A percentile compares a stretch with the other conserved stretches of the same genome.
These are phyloP conservation scores for Globisporangium lucens DNA, from an alignment of 352 stramenopile genomes.

Conservation along the genomic window DNA sequence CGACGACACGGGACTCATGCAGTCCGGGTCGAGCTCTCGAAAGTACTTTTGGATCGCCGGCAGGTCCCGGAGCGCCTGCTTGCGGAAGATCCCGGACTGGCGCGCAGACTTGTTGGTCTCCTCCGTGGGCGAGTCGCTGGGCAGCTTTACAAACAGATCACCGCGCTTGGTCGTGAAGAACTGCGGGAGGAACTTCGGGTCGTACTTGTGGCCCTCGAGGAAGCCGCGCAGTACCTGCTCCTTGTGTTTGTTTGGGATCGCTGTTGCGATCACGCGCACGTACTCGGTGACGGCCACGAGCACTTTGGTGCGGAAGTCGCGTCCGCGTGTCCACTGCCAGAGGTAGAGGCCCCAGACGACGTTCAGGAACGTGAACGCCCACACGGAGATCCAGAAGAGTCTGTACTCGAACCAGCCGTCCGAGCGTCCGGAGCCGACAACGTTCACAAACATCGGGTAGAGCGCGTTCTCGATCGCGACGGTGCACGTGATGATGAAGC, in stretches of 20 bases:
- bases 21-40: constrained; percentile 4
- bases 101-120: neutral
- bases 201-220: constrained; percentile 10
- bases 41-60: constrained; percentile 18
- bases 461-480: constrained; percentile 60
- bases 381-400: constrained; percentile 19
- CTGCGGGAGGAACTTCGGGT: constrained; percentile 5
- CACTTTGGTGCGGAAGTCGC: neutral
- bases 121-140: constrained; percentile 18
- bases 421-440: neutral
- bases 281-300: constrained; percentile 8
- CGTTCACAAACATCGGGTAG: constrained; percentile 29
- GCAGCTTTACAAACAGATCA: constrained; percentile 18
- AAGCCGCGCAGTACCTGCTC: constrained; percentile 14
- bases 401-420: constrained; percentile 8
- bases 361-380: constrained; percentile 27
- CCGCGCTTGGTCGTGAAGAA: constrained; percentile 11
- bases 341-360: constrained; percentile 18
- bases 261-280: constrained; percentile 5
- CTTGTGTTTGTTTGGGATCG: constrained; percentile 17
- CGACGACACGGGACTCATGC: neutral
- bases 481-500: constrained; percentile 49
- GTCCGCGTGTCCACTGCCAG: neutral
- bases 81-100: constrained; percentile 7
- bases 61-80: constrained; percentile 6